Conservation (phyloP, 495 filamentous ascomycete genomes). For the Trypethelium eluteriae region DNA sequence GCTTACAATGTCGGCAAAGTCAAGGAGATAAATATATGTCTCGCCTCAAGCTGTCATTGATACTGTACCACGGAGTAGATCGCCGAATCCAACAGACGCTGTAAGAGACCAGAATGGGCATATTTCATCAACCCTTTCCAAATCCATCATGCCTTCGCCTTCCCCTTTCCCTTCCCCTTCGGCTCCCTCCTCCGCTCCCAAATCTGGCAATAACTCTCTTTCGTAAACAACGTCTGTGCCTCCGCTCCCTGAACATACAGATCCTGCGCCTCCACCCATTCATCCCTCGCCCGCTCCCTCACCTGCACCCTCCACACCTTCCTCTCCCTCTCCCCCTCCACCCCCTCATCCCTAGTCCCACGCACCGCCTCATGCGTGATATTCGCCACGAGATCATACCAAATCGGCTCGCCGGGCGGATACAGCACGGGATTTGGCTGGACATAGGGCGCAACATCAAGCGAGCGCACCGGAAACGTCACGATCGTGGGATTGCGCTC, state of each 20-base stretch:
- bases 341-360: slow-evolving; percentile 56
- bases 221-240: slow-evolving; percentile 79
- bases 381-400: slow-evolving; percentile 95
- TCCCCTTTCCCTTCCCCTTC: slow-evolving; percentile 19
- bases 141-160: slow-evolving; percentile 4
- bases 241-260: slow-evolving; percentile 81
- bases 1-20: too few relatives aligned
- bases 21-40: too few relatives aligned
- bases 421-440: slow-evolving; percentile 58
- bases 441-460: slow-evolving; percentile 86
- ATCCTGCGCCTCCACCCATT: slow-evolving; percentile 94
- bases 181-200: slow-evolving; percentile 73
- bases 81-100: not conserved
- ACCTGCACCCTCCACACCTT: slow-evolving; percentile 71
- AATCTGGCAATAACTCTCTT: slow-evolving; percentile 90
- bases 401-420: slow-evolving; percentile 71
- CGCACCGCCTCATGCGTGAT: slow-evolving; percentile 85
- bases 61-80: too few relatives aligned
- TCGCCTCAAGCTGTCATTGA: too few relatives aligned
- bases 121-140: too few relatives aligned
- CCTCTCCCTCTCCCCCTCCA: slow-evolving; percentile 72
- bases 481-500: slow-evolving; percentile 98
- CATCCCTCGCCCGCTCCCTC: slow-evolving; percentile 51
- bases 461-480: slow-evolving; percentile 73
- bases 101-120: not conserved